Base-by-base conservation (phyloP, 108 stramenopile genomes). In the Pseudonitzschia multiseries region DNA sequence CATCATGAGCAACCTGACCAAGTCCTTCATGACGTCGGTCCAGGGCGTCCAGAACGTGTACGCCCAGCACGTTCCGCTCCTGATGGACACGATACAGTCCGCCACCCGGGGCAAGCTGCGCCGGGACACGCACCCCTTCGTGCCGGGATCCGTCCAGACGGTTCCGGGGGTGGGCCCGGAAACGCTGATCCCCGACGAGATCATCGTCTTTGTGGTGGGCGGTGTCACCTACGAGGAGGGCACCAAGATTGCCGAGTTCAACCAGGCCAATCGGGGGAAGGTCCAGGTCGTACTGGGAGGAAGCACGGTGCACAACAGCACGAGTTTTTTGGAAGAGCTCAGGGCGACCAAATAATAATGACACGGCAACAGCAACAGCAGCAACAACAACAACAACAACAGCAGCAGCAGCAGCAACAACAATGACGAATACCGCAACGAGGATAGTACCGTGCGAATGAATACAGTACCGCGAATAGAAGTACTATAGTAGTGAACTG, bases 11-110 rank as follows among this genome's bases (percentile, higher is more conserved):
- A 97, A 97, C 83, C 80, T 98, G 76, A 91, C 88, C 62, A 97
- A 98, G 70, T 80, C 80, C n/a, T 85, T 99, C 86, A 95, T 96
- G 83, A 90, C 91, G 8, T 87, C 89, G 41, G 94, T 99, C 0
- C 92, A 97, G 72, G 98, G 98, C 24, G 97, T 99, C 40, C 83
- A 90, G 56, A 99, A 99, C 72, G 98, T 99, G 6, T 98, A 98
- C 81, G 84, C 98, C 2, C 98, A 99, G 80, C 99, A 99, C 71
- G 88, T 93, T 12, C 97, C 98, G 27, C 72, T 98, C 6, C 73
- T 99, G 60, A 90, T 92, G 89, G 93, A 95, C 31, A 97, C 94
- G 2, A 70, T 99, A 26, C 87, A 96, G 53, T 71, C 85, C 9
- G 77, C 89, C 28, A 78, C 78, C 21, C 97, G 86, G 78, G 98